phyloP scores from a whole-genome alignment of 352 stramenopile genomes.

The Globisporangium nagaii region DNA sequence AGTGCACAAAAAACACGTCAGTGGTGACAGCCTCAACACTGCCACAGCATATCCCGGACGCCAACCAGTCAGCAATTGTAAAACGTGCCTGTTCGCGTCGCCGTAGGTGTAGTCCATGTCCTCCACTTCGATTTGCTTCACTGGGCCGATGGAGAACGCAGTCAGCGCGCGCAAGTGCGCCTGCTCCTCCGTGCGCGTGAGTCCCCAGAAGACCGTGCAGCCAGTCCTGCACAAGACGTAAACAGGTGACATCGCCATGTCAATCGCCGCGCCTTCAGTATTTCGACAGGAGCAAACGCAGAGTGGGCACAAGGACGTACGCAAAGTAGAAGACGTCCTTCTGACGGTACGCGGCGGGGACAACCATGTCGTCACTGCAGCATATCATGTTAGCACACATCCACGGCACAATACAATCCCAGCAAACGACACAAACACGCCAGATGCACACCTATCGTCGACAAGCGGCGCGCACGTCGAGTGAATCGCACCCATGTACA shows the following conservation, averaged over 20 bases:
- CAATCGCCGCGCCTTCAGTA: not conserved
- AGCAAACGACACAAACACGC: not conserved
- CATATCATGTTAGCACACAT: too few relatives aligned
- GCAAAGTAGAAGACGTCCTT: slow-evolving; percentile 87
- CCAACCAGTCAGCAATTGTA: not conserved
- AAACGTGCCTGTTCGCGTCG: slow-evolving; percentile 34
- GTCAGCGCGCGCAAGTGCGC: slow-evolving; percentile 54
- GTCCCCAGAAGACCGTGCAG: slow-evolving; percentile 88
- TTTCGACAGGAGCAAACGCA: not conserved
- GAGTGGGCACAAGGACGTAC: slow-evolving; percentile 20
- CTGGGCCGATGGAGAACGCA: slow-evolving; percentile 54
- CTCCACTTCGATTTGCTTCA: slow-evolving; percentile 85
- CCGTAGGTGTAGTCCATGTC: slow-evolving; percentile 89
- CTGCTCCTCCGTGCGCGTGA: slow-evolving; percentile 77
- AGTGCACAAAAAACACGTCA: not conserved
- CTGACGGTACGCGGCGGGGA: slow-evolving; percentile 51
- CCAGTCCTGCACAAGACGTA: slow-evolving; percentile 43
- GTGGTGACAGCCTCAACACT: not conserved
- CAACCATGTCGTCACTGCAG: slow-evolving; percentile 22
- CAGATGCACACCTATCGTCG: slow-evolving; percentile 30
- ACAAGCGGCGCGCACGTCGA: slow-evolving; percentile 47
- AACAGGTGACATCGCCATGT: slow-evolving; percentile 6
- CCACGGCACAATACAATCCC: not conserved
- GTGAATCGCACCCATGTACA: slow-evolving; percentile 86
- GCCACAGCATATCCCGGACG: too few relatives aligned